Conservation (phyloP, 2,329 filamentous ascomycete genomes). For the Fusarium ramigenum region DNA sequence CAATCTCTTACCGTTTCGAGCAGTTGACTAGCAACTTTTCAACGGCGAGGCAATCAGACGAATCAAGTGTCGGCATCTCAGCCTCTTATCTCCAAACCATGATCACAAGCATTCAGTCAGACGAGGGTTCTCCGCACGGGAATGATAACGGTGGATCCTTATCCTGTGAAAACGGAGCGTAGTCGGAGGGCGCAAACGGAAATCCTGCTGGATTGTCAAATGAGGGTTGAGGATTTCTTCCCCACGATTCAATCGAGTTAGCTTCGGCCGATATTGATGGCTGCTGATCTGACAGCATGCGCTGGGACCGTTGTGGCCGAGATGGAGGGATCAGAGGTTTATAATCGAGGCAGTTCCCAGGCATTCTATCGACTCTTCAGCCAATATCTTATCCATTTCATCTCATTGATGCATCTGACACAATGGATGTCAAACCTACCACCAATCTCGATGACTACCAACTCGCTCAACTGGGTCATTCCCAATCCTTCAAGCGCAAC, state of each 20-base stretch:
- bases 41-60: background rate
- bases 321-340: background rate
- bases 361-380: accelerated
- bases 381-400: too few species aligned
- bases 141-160: constrained; percentile 6
- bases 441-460: constrained; percentile 31
- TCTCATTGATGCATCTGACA: background rate
- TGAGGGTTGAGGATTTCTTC: background rate
- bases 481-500: constrained; percentile 32
- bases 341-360: background rate
- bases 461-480: constrained; percentile 32
- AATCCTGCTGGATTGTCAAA: background rate
- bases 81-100: background rate
- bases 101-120: background rate
- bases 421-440: constrained; percentile 13
- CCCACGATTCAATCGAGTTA: background rate
- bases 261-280: background rate
- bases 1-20: constrained; percentile 1
- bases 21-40: constrained; percentile 14
- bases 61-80: background rate
- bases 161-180: background rate
- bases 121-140: background rate
- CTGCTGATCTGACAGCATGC: background rate
- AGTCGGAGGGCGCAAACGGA: background rate
- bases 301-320: background rate